Evolutionary conservation across 2,329 filamentous ascomycete species (phyloP).

Genomic region (Fusarium anguioides): DNA sequence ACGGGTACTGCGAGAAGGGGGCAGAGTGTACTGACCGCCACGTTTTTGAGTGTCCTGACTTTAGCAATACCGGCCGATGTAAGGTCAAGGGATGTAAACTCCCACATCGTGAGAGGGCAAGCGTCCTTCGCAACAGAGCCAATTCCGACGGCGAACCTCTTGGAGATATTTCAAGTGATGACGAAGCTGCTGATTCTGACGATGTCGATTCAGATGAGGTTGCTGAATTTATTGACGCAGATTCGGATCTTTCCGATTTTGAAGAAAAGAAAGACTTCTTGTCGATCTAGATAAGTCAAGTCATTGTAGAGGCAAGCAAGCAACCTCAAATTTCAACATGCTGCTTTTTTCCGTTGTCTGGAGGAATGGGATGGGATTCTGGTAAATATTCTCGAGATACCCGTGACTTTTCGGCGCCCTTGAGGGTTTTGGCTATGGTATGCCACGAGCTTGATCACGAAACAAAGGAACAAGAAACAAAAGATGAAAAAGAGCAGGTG

Average conservation of each 20-base stretch:
- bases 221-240: constrained; percentile 72
- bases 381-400: constrained; percentile 42
- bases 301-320: not conserved
- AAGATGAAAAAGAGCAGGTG: constrained; percentile 21
- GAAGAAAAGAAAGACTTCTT: constrained; percentile 71
- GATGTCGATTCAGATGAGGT: constrained; percentile 83
- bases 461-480: constrained; percentile 24
- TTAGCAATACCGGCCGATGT: constrained; percentile 90
- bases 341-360: constrained; percentile 35
- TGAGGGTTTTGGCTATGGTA: constrained; percentile 18
- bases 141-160: constrained; percentile 66
- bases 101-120: constrained; percentile 88
- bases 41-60: constrained; percentile 93
- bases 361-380: constrained; percentile 27
- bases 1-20: constrained; percentile 91
- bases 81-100: constrained; percentile 83
- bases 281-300: constrained; percentile 48
- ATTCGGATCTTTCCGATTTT: constrained; percentile 66
- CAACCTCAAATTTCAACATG: constrained; percentile 13
- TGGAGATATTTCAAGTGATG: constrained; percentile 82
- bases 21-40: constrained; percentile 82
- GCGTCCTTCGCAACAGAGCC: constrained; percentile 76
- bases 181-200: constrained; percentile 77
- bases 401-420: constrained; percentile 20
- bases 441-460: constrained; percentile 17